Conservation (phyloP, 1,139 yeast species). For the Barnettozyma hawaiiensis region DNA sequence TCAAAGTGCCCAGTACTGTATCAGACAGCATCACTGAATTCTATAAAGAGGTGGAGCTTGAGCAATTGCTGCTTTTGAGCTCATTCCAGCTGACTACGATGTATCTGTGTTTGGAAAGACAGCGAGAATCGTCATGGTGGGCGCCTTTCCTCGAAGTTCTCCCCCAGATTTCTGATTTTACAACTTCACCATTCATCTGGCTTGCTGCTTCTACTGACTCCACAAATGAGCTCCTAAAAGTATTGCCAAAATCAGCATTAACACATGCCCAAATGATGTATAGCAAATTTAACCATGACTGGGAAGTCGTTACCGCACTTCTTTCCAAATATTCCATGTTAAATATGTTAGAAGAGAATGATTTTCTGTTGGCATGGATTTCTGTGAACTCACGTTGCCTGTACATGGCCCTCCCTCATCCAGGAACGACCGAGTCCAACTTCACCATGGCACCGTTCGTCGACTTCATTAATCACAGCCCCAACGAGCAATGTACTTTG, state of each 20-base stretch:
- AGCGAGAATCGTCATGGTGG: slow-evolving; percentile 47
- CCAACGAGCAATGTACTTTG: slow-evolving; percentile 47
- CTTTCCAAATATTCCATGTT: slow-evolving; percentile 13
- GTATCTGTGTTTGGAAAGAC: slow-evolving; percentile 14
- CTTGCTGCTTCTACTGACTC: slow-evolving; percentile 23
- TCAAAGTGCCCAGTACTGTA: slow-evolving; percentile 21
- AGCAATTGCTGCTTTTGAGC: slow-evolving; percentile 23
- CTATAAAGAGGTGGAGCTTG: slow-evolving; percentile 24
- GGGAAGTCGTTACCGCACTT: slow-evolving; percentile 27
- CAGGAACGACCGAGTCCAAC: slow-evolving; percentile 47
- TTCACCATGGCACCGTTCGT: slow-evolving; percentile 90
- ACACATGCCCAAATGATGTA: slow-evolving; percentile 35
- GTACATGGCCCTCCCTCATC: slow-evolving; percentile 62
- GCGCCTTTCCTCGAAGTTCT: slow-evolving; percentile 54
- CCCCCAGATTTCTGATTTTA: slow-evolving; percentile 47
- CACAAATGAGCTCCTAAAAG: slow-evolving; percentile 29
- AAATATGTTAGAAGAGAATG: slow-evolving; percentile 15
- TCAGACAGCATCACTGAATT: slow-evolving; percentile 19
- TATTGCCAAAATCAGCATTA: slow-evolving; percentile 38
- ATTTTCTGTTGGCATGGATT: slow-evolving; percentile 69
- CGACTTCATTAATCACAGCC: slow-evolving; percentile 78
- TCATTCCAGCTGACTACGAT: slow-evolving; percentile 30
- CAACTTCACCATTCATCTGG: slow-evolving; percentile 50
- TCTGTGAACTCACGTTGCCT: slow-evolving; percentile 89
- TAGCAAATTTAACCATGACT: slow-evolving; percentile 37